Conservation (phyloP, 78 protist species). For the Chrysochromulina parva region DNA sequence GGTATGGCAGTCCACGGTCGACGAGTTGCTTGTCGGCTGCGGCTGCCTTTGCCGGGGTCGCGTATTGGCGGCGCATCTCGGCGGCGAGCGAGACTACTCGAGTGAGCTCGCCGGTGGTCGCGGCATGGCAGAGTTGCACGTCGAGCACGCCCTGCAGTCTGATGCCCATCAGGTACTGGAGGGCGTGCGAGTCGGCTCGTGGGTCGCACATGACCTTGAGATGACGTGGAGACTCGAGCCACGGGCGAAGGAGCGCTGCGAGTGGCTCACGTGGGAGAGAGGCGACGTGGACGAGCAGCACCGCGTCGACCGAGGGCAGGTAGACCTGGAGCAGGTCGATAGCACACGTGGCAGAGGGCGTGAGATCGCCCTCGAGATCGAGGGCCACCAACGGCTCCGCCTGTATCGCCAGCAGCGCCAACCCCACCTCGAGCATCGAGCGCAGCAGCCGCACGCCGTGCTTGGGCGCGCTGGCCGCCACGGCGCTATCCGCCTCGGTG, state of each 20-base stretch:
- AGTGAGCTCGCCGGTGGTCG: neutral
- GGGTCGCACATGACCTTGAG: neutral
- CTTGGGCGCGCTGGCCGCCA: neutral
- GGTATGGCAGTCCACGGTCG: neutral
- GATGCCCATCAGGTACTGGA: neutral
- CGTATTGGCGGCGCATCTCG: neutral
- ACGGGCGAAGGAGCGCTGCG: neutral
- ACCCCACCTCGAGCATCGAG: neutral
- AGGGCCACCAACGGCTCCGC: neutral
- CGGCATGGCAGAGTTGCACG: neutral
- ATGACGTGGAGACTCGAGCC: neutral
- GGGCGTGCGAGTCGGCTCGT: neutral
- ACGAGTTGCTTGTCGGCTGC: neutral
- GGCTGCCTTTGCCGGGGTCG: neutral
- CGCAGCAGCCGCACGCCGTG: constrained; percentile 9
- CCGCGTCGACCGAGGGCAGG: neutral
- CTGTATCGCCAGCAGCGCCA: neutral
- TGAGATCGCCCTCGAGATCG: neutral
- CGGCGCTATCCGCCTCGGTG: neutral
- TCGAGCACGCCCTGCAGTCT: neutral
- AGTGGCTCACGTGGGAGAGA: neutral
- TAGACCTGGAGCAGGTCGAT: neutral
- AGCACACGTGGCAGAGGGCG: neutral
- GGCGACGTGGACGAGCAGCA: neutral
- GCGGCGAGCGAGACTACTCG: neutral